phyloP scores from a whole-genome alignment of 2,329 filamentous ascomycete species.

The Fusarium denticulatum region DNA sequence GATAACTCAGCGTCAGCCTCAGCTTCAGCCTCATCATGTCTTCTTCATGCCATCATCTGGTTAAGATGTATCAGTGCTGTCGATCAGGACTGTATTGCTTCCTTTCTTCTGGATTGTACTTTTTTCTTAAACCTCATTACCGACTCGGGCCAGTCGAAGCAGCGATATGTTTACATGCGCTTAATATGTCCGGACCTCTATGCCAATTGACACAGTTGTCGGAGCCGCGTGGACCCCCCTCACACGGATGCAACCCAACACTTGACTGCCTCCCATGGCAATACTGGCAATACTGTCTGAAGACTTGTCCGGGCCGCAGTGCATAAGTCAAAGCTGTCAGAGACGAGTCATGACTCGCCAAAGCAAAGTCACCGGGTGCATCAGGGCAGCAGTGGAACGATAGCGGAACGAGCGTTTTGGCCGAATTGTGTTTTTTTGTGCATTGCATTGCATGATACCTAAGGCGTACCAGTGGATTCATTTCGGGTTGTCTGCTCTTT shows the following conservation, averaged over 20 bases:
- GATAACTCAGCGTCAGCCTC: not conserved
- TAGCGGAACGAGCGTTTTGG: conserved; percentile 7
- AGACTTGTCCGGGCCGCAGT: not conserved
- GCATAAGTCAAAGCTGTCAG: conserved; percentile 9
- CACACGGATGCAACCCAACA: not conserved
- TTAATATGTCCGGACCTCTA: conserved; percentile 6
- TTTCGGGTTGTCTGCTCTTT: not conserved
- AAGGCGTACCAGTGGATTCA: conserved; percentile 32
- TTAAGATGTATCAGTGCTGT: not conserved
- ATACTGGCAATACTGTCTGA: not conserved
- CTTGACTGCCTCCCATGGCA: not conserved
- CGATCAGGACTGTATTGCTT: not conserved
- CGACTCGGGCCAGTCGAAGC: conserved; percentile 1
- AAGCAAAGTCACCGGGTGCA: conserved; percentile 9
- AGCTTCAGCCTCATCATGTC: not conserved
- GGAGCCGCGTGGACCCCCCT: not conserved
- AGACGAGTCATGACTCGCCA: conserved; percentile 21
- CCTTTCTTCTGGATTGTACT: conserved; percentile 6
- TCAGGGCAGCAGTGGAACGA: conserved; percentile 16
- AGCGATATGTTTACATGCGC: not conserved
- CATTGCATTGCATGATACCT: conserved; percentile 39
- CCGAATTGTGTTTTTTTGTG: conserved; percentile 26
- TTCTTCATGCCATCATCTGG: not conserved
- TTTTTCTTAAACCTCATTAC: not conserved
- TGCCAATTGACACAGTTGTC: not conserved